phyloP scores from a whole-genome alignment of 1,284 basidiomycete species.

The Tilletia horrida region DNA sequence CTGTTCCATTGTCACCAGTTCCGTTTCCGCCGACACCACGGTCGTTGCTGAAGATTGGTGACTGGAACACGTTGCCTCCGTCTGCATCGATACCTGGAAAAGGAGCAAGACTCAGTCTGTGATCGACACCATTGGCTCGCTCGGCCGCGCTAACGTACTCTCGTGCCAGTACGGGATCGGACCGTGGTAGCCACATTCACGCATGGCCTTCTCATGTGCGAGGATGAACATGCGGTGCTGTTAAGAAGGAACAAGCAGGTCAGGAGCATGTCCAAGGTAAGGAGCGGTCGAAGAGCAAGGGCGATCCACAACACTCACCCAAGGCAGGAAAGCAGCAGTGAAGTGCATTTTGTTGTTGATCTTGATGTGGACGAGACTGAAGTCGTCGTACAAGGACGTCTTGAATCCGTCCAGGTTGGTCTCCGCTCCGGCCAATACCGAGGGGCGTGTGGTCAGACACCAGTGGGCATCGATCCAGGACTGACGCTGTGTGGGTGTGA shows the following conservation, averaged over 20 bases:
- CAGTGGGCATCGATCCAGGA: conserved; percentile 8
- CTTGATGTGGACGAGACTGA: neutral
- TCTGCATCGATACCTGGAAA: conserved; percentile 3
- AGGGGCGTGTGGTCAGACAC: neutral
- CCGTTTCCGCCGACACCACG: neutral
- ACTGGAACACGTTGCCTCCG: neutral
- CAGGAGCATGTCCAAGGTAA: neutral
- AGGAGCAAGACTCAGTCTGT: neutral
- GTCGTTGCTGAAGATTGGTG: neutral
- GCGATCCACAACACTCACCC: no score
- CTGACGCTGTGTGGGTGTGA: neutral
- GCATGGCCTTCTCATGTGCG: neutral
- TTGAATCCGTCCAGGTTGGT: neutral
- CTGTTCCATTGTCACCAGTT: neutral
- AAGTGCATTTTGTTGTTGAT: conserved; percentile 2
- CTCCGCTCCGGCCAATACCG: neutral
- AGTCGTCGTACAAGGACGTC: neutral
- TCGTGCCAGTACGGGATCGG: conserved; percentile 3
- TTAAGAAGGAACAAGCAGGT: neutral
- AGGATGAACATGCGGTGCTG: neutral
- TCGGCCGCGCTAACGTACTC: neutral
- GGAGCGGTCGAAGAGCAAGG: neutral
- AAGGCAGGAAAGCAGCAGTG: neutral
- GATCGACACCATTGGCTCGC: neutral
- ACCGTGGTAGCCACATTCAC: neutral